Percentiles rank a stretch among this genome's conserved stretches.
Evolutionary conservation across 352 stramenopile genomes (phyloP).

Genomic region (Aphanomyces cochlioides): DNA sequence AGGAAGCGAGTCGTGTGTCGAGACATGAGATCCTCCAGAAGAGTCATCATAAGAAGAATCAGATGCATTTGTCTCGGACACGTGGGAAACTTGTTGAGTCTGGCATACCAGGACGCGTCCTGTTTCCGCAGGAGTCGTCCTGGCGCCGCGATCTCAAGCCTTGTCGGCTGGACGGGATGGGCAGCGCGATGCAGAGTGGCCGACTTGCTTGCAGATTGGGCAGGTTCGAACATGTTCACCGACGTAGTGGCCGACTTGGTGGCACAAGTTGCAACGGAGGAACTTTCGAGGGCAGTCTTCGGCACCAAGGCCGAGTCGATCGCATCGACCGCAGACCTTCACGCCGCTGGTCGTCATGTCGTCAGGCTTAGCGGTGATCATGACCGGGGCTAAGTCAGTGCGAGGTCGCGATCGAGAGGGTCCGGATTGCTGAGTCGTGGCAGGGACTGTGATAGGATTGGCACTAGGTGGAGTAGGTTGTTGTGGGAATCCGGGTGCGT

Average conservation of each 20-base stretch:
- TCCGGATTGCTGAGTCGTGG: no score
- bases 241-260: neutral
- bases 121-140: no score
- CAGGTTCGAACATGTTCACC: neutral
- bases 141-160: neutral
- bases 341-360: neutral
- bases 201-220: neutral
- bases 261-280: neutral
- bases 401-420: no score
- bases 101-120: no score
- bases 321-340: neutral
- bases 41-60: no score
- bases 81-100: no score
- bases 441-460: no score
- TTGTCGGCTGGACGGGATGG: neutral
- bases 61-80: no score
- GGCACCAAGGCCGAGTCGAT: neutral
- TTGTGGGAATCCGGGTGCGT: no score
- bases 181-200: neutral
- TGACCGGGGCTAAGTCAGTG: neutral
- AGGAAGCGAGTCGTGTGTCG: no score
- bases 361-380: neutral
- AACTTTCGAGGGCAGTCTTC: constrained; percentile 3
- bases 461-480: no score
- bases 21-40: no score